phyloP scores from a whole-genome alignment of 192 early-diverging fungal genomes.

The Coemansia sp. region DNA sequence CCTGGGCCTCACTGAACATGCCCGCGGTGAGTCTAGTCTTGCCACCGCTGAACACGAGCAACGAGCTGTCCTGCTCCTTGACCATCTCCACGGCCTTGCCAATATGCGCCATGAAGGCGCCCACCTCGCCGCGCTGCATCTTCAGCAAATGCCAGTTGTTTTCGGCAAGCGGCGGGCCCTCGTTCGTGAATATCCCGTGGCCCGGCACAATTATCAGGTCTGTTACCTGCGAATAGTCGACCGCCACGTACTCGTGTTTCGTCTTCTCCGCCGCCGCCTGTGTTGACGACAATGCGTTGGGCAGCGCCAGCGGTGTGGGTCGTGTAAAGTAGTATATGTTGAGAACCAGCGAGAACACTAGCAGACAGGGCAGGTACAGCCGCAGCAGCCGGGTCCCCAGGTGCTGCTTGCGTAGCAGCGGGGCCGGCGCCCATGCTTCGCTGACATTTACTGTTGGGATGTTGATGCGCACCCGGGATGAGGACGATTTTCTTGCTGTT shows the following conservation, averaged over 20 bases:
- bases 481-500: slow-evolving; percentile 32
- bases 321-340: slow-evolving; percentile 58
- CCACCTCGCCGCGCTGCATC: slow-evolving; percentile 48
- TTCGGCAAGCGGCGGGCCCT: slow-evolving; percentile 40
- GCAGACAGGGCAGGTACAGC: slow-evolving; percentile 35
- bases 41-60: slow-evolving; percentile 56
- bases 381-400: slow-evolving; percentile 30
- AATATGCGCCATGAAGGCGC: slow-evolving; percentile 53
- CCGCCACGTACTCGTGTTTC: slow-evolving; percentile 18
- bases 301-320: slow-evolving; percentile 34
- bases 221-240: slow-evolving; percentile 41
- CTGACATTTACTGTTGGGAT: slow-evolving; percentile 53
- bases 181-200: slow-evolving; percentile 51
- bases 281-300: slow-evolving; percentile 30
- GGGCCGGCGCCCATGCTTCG: slow-evolving; percentile 48
- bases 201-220: slow-evolving; percentile 54
- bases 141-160: slow-evolving; percentile 48
- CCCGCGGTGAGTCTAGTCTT: slow-evolving; percentile 47
- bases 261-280: background rate
- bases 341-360: slow-evolving; percentile 40
- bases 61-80: slow-evolving; percentile 36
- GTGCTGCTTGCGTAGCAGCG: slow-evolving; percentile 46
- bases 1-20: slow-evolving; percentile 52
- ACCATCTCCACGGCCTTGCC: slow-evolving; percentile 44
- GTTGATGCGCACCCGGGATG: slow-evolving; percentile 53